phyloP scores from a whole-genome alignment of 2,329 filamentous ascomycete genomes.

The Delphinella strobiligena region DNA sequence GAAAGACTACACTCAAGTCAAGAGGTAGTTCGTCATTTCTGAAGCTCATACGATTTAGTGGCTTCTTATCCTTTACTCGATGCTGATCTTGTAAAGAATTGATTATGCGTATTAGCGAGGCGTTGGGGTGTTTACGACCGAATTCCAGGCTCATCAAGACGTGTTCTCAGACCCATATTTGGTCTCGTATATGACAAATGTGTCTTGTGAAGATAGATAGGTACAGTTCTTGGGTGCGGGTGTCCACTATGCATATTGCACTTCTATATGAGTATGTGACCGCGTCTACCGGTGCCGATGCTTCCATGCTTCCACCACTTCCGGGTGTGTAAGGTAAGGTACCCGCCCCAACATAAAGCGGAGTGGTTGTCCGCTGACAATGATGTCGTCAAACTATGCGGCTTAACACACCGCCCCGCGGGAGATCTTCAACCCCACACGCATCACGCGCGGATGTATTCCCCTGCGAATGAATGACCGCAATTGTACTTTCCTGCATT shows the following conservation, averaged over 20 bases:
- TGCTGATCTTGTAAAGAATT: not conserved
- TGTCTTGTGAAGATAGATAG: not conserved
- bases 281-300: too few relatives aligned
- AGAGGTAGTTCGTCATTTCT: slow-evolving; percentile 7
- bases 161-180: not conserved
- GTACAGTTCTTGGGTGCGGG: too few relatives aligned
- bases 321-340: too few relatives aligned
- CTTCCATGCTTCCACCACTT: too few relatives aligned
- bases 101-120: slow-evolving; percentile 4
- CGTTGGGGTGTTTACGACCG: slow-evolving; percentile 1
- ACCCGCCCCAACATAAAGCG: too few relatives aligned
- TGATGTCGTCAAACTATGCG: not conserved
- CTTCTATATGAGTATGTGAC: too few relatives aligned
- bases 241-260: not conserved
- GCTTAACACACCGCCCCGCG: not conserved
- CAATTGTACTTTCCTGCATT: too few relatives aligned
- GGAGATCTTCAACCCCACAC: not conserved
- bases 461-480: too few relatives aligned
- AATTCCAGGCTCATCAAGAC: not conserved
- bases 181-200: too few relatives aligned
- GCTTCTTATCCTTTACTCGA: not conserved
- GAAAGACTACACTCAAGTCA: slow-evolving; percentile 50
- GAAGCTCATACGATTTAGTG: not conserved
- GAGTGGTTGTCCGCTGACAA: too few relatives aligned
- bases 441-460: not conserved